Base-by-base conservation (phyloP, 495 filamentous ascomycete genomes). In the Penicillium cinerascens region DNA sequence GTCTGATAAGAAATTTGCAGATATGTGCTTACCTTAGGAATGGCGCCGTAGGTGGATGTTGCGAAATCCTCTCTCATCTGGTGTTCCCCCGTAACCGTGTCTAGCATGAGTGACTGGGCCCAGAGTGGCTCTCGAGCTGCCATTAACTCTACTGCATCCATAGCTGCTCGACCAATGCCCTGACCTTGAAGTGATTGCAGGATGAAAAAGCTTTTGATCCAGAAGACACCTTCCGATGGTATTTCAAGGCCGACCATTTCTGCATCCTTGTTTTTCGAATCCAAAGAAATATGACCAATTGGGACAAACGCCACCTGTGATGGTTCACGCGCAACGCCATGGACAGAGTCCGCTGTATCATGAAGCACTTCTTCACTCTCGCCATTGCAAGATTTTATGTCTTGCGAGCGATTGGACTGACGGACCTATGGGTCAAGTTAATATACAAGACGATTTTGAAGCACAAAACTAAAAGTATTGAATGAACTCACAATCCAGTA, bases 251-350 rank as follows among this genome's bases (percentile, higher is more conserved):
- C 52, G 36, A 65, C 4, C 16, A 44, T 38, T 33, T 56, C 56
- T 10, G 53, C 49, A 7, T 62, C 56, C 10, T 43, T 37, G 35
- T 61, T 60, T 8, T 51, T 38, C 1, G 59, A 47, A 39, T 70
- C 67, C 2, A 70, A 23, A 6, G 65, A 68, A 11, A 70, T 66
- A 20, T 70, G 67, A 4, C 67, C 67, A 20, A 70, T 51, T 3
- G 64, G 64, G 21, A 51, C 21, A 26, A 67, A 65, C 2, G 36
- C 17, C 40, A 27, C 26, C 1, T 52, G 49, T 7, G 61, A 52
- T 33, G 61, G 47, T 26, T 56, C 9, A 7, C 64, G 53, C 29
- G 51, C 13, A 9, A 47, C 51, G 4, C 47, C 59, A 47, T 67
- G 55, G 17, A 67, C 46, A 4, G 56, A 44, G 20, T n/a, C 36